Percentiles rank a stretch among this genome's conserved stretches.
These are phyloP conservation scores for Alloascoidea africana DNA, from an alignment of 805 yeast species.

Conservation along the genomic window DNA sequence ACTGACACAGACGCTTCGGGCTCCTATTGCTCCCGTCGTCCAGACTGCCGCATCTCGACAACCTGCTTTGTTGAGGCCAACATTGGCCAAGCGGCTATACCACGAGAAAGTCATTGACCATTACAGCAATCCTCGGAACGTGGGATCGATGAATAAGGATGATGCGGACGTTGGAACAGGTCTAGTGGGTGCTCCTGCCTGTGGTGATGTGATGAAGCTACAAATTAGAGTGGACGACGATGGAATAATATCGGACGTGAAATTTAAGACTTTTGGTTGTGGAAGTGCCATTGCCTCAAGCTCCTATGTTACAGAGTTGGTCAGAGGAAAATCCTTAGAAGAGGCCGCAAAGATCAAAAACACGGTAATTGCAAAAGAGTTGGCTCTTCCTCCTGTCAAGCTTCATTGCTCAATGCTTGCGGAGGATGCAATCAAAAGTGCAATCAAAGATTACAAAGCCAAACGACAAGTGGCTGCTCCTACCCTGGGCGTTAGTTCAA, in stretches of 20 bases:
- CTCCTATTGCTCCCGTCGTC: no score
- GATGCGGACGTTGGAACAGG: constrained; percentile 84
- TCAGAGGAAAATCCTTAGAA: constrained; percentile 86
- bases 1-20: no score
- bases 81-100: constrained; percentile 28
- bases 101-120: constrained; percentile 94
- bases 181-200: constrained; percentile 96
- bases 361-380: constrained; percentile 87
- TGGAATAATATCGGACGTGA: constrained; percentile 87
- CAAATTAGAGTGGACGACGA: constrained; percentile 89
- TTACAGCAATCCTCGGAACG: constrained; percentile 92
- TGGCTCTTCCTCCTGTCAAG: constrained; percentile 92
- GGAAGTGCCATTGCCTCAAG: constrained; percentile 96
- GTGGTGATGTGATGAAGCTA: constrained; percentile 97
- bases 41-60: no score
- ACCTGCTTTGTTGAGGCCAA: no score
- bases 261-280: constrained; percentile 98
- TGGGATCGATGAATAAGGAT: constrained; percentile 82
- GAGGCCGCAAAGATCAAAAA: constrained; percentile 90
- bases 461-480: constrained; percentile 29
- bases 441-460: constrained; percentile 84
- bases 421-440: constrained; percentile 97
- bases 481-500: no score
- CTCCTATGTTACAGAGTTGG: constrained; percentile 88
- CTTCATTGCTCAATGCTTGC: constrained; percentile 99